Conservation (phyloP, 116 monocot genomes). For the Papilionanthe hybrid region DNA sequence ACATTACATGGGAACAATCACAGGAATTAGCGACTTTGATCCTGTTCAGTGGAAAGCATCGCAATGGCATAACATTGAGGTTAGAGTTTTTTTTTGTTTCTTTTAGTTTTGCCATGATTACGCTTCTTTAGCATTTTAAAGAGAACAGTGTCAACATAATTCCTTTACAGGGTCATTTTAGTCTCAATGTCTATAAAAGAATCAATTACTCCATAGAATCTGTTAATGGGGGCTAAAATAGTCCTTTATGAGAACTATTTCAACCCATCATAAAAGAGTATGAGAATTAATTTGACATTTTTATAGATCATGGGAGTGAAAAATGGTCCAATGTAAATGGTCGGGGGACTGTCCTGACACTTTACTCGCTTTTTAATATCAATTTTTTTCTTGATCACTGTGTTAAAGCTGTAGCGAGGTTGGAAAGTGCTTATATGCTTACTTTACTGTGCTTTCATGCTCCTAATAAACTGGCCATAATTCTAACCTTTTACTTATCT, state of each 20-base stretch:
- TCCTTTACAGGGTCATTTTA: no score
- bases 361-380: background rate
- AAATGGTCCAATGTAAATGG: no score
- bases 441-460: background rate
- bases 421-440: background rate
- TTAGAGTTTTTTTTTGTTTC: slow-evolving; percentile 15
- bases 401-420: no score
- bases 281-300: no score
- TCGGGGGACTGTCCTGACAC: no score
- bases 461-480: background rate
- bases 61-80: slow-evolving; percentile 91
- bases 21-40: slow-evolving; percentile 80
- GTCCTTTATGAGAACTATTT: no score
- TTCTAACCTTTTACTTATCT: background rate
- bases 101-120: background rate
- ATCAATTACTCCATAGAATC: no score
- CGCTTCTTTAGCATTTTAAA: background rate
- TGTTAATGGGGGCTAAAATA: no score
- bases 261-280: no score
- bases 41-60: slow-evolving; percentile 78
- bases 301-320: no score
- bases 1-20: slow-evolving; percentile 93
- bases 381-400: background rate
- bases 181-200: no score
- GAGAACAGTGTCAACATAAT: no score